Percentiles rank a stretch among this genome's conserved stretches.
phyloP scores from a whole-genome alignment of 2,329 filamentous ascomycete species.

The Aspergillus transmontanensis region DNA sequence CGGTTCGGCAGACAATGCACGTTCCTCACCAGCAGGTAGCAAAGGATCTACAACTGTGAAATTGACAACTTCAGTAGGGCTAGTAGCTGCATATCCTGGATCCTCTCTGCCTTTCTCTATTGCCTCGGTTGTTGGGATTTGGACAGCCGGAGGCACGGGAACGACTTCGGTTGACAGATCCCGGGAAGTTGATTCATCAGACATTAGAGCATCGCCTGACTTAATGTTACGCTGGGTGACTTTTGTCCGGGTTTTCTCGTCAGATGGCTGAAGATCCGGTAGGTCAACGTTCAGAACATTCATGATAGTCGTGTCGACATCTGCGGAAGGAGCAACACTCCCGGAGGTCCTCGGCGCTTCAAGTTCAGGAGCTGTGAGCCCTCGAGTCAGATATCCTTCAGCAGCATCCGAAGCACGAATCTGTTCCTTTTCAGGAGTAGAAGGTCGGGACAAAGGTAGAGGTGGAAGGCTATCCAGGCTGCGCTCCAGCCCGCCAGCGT shows the following conservation, averaged over 20 bases:
- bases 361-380: neutral
- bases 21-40: neutral
- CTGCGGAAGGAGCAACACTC: slow-evolving; percentile 20
- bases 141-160: slow-evolving; percentile 1
- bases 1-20: neutral
- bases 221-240: neutral
- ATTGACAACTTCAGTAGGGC: slow-evolving; percentile 21
- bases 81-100: slow-evolving; percentile 2
- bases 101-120: neutral
- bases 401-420: slow-evolving; percentile 15
- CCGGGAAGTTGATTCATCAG: slow-evolving; percentile 4
- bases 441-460: slow-evolving; percentile 18
- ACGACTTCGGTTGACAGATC: slow-evolving; percentile 3
- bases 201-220: neutral
- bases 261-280: slow-evolving; percentile 2
- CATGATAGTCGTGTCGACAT: slow-evolving; percentile 29
- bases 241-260: slow-evolving; percentile 1
- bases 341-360: neutral
- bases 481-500: slow-evolving; percentile 22
- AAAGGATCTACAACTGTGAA: slow-evolving; percentile 8
- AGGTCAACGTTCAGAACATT: slow-evolving; percentile 13
- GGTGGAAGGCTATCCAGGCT: slow-evolving; percentile 21
- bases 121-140: slow-evolving; percentile 3
- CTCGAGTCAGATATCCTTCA: slow-evolving; percentile 17
- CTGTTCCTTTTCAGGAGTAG: slow-evolving; percentile 20